Conservation (phyloP, 768 basidiomycete genomes). For the Ephemerocybe angulata region DNA sequence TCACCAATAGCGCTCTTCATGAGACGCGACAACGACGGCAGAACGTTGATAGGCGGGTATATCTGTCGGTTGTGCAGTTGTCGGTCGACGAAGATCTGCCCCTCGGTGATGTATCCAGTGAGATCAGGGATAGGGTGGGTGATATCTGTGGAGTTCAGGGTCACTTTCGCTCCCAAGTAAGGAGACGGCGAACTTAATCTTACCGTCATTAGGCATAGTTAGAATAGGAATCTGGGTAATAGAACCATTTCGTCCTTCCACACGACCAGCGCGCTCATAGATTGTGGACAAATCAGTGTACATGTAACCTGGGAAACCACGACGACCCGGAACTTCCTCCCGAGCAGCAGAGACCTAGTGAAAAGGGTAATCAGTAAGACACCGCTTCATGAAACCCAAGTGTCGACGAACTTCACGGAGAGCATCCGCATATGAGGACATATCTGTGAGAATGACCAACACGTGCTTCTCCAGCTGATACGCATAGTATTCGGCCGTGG, state of each 20-base stretch:
- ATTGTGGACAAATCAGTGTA: conserved; percentile 99
- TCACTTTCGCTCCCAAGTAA: conserved; percentile 4
- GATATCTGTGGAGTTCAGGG: conserved; percentile 63
- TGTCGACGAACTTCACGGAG: conserved; percentile 73
- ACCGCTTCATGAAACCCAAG: conserved; percentile 12
- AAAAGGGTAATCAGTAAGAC: conserved; percentile 16
- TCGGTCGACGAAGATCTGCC: conserved; percentile 98
- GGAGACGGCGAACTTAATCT: conserved; percentile 22
- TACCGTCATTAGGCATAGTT: conserved; percentile 99
- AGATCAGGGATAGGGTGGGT: conserved; percentile 99
- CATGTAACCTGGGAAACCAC: conserved; percentile 98
- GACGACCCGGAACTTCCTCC: conserved; percentile 98
- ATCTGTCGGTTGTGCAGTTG: conserved; percentile 96
- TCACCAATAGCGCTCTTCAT: conserved; percentile 99
- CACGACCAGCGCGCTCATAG: conserved; percentile 98
- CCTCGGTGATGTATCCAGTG: conserved; percentile 99
- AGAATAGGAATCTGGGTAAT: conserved; percentile 99
- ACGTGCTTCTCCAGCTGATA: conserved; percentile 99
- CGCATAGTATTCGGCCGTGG: conserved; percentile 98
- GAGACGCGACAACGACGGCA: conserved; percentile 95
- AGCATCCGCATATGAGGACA: conserved; percentile 97
- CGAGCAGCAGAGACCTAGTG: conserved; percentile 91
- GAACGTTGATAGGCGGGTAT: conserved; percentile 98
- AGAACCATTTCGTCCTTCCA: conserved; percentile 95
- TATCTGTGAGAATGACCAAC: conserved; percentile 97